These are phyloP conservation scores for Colletotrichum echinochloae DNA, from an alignment of 2,329 filamentous ascomycete genomes.

Conservation along the genomic window DNA sequence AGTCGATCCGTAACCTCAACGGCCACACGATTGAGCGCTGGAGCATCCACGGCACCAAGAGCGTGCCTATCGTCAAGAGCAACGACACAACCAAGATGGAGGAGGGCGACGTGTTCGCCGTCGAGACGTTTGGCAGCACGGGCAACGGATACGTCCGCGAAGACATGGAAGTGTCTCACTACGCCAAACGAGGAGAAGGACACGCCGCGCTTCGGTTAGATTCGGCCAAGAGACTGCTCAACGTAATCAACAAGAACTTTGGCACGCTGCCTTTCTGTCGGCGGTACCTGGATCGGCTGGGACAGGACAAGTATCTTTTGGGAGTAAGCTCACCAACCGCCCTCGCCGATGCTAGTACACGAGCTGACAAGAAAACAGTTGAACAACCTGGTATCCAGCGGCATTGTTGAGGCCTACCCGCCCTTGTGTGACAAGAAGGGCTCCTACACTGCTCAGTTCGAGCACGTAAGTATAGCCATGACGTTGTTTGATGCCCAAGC, in stretches of 20 bases:
- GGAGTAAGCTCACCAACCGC: constrained; percentile 70
- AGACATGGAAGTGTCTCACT: constrained; percentile 89
- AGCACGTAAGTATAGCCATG: constrained; percentile 77
- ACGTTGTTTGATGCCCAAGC: too few relatives aligned
- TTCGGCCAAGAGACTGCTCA: constrained; percentile 87
- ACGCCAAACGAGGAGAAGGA: constrained; percentile 79
- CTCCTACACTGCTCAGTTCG: constrained; percentile 92
- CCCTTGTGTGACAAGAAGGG: constrained; percentile 93
- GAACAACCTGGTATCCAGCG: constrained; percentile 85
- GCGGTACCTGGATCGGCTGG: constrained; percentile 90
- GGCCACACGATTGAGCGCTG: constrained; percentile 83
- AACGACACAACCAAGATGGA: constrained; percentile 86
- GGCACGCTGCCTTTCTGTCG: constrained; percentile 92
- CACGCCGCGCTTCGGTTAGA: constrained; percentile 81
- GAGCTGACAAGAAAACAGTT: constrained; percentile 66
- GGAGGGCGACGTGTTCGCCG: constrained; percentile 84
- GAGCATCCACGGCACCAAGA: constrained; percentile 83
- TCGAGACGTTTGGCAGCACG: constrained; percentile 86
- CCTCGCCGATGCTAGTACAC: constrained; percentile 43
- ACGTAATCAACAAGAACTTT: constrained; percentile 95
- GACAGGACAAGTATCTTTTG: constrained; percentile 92
- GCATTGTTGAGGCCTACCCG: constrained; percentile 91
- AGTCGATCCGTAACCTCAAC: constrained; percentile 78
- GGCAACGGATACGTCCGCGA: constrained; percentile 82
- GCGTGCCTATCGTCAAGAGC: constrained; percentile 83